A percentile compares a stretch with the other conserved stretches of the same genome.
phyloP scores from a whole-genome alignment of 768 basidiomycete species.

The Tricholoma saponaceum region DNA sequence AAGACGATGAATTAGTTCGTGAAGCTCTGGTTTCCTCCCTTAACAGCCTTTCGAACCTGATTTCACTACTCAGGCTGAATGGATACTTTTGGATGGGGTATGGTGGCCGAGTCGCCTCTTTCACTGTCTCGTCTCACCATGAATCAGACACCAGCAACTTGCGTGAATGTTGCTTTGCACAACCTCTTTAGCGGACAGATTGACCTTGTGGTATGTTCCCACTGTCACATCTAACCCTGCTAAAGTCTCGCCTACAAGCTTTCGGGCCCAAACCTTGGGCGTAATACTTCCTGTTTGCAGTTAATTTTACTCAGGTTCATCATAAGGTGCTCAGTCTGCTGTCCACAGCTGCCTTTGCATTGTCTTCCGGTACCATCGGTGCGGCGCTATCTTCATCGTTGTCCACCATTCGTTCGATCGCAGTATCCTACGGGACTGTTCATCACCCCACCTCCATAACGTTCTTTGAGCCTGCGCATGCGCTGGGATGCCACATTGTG shows the following conservation, averaged over 20 bases:
- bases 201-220: constrained; percentile 66
- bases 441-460: constrained; percentile 57
- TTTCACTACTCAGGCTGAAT: constrained; percentile 52
- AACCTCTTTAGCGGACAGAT: constrained; percentile 83
- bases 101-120: constrained; percentile 15
- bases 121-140: constrained; percentile 2
- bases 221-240: not conserved
- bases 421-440: constrained; percentile 85
- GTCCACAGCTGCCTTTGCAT: constrained; percentile 70
- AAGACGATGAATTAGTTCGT: constrained; percentile 65
- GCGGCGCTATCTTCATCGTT: constrained; percentile 82
- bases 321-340: constrained; percentile 9
- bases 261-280: constrained; percentile 82
- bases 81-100: constrained; percentile 88
- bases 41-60: not conserved
- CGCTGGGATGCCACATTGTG: constrained; percentile 63
- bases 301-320: constrained; percentile 1
- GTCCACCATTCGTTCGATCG: constrained; percentile 71
- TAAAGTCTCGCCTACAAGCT: constrained; percentile 41
- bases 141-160: constrained; percentile 84
- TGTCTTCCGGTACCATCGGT: constrained; percentile 92
- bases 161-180: constrained; percentile 85
- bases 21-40: not conserved
- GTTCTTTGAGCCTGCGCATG: constrained; percentile 69
- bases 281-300: constrained; percentile 72